Percentiles rank a stretch among this genome's conserved stretches.
These are phyloP conservation scores for Penstemon eatonii DNA, from an alignment of 257 asterid species.

Conservation along the genomic window DNA sequence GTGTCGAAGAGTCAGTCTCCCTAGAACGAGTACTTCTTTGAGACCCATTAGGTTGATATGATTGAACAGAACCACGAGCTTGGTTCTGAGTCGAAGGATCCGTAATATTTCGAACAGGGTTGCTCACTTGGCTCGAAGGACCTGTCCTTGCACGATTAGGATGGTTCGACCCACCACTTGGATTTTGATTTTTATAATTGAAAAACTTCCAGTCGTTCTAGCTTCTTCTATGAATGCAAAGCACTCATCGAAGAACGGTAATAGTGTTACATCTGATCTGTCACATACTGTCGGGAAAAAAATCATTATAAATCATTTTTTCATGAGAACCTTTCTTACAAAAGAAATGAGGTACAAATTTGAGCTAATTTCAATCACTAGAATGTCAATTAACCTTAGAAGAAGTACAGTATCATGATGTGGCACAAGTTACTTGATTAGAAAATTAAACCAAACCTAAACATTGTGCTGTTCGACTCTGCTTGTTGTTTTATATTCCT, in stretches of 20 bases:
- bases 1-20: no score
- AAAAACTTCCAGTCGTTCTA: constrained; percentile 50
- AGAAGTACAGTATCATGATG: not conserved
- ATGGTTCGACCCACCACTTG: no score
- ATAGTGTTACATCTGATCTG: constrained; percentile 46
- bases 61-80: no score
- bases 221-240: constrained; percentile 76
- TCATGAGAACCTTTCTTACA: not conserved
- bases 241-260: constrained; percentile 63
- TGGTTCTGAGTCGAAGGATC: no score
- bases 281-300: constrained; percentile 53
- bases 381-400: constrained; percentile 1
- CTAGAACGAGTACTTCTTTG: no score
- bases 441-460: constrained; percentile 7
- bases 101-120: no score
- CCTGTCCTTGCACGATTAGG: no score
- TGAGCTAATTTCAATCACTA: not conserved
- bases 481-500: no score
- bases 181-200: not conserved
- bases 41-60: no score
- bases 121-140: no score
- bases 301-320: not conserved
- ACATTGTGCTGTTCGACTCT: no score
- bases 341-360: not conserved
- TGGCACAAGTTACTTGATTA: not conserved